These are phyloP conservation scores for Tulasnella sp. DNA, from an alignment of 768 basidiomycete species.

Conservation along the genomic window DNA sequence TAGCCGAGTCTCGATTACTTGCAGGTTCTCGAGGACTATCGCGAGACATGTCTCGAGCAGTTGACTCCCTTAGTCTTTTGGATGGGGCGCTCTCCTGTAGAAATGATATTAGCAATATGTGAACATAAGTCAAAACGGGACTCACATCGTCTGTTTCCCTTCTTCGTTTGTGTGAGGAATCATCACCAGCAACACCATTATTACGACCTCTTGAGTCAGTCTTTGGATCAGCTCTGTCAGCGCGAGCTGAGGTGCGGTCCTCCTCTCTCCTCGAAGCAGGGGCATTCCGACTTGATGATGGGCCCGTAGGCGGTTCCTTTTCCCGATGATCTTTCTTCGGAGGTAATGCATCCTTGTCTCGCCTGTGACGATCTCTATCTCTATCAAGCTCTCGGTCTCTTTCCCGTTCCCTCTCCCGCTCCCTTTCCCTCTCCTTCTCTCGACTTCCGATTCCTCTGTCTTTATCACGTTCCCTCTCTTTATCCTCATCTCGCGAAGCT, in stretches of 20 bases:
- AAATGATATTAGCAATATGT: background rate
- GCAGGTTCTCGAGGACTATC: background rate
- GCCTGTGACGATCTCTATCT: conserved; percentile 5
- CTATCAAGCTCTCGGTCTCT: conserved; percentile 4
- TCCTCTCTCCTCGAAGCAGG: conserved; percentile 4
- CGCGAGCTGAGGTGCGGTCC: background rate
- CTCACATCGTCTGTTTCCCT: conserved; percentile 15
- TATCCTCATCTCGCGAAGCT: background rate
- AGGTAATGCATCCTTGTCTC: conserved; percentile 6
- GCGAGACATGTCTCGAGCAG: background rate
- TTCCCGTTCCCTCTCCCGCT: background rate
- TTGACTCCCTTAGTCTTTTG: conserved; percentile 7
- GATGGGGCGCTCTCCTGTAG: conserved; percentile 10
- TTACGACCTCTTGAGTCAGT: background rate
- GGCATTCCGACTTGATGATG: background rate
- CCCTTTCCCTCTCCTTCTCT: conserved; percentile 8
- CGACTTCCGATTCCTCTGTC: conserved; percentile 11
- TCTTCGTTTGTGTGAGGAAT: conserved; percentile 16
- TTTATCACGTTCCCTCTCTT: conserved; percentile 1
- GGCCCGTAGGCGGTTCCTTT: background rate
- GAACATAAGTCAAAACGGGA: background rate
- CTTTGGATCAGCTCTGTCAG: background rate
- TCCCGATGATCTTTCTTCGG: conserved; percentile 7
- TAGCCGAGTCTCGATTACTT: background rate
- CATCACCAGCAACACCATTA: background rate